These are phyloP conservation scores for Boletales sp. DNA, from an alignment of 768 basidiomycete genomes.

Conservation along the genomic window DNA sequence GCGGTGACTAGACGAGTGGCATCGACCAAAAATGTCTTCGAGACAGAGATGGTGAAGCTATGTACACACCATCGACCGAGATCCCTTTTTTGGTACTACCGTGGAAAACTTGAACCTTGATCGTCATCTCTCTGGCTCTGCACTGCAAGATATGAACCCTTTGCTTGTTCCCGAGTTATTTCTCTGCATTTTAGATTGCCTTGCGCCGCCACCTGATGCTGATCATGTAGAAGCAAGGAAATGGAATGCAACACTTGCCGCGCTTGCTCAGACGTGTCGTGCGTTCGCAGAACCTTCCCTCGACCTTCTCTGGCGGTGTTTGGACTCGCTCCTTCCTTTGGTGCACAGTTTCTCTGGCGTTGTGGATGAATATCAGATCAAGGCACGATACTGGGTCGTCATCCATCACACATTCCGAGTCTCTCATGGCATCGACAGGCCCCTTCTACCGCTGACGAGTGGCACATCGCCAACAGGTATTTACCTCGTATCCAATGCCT, in stretches of 20 bases:
- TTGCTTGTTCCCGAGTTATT: background rate
- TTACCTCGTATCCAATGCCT: background rate
- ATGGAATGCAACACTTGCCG: background rate
- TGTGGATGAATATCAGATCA: background rate
- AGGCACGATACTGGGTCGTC: background rate
- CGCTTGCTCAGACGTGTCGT: conserved; percentile 1
- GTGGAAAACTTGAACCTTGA: no score
- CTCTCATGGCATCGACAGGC: background rate
- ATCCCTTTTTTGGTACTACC: no score
- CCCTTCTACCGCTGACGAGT: background rate
- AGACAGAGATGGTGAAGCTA: no score
- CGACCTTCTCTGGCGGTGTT: conserved; percentile 1
- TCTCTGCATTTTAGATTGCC: background rate
- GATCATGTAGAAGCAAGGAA: no score
- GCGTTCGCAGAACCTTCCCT: conserved; percentile 3
- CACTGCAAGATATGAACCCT: background rate
- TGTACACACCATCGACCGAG: no score
- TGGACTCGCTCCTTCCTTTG: conserved; percentile 5
- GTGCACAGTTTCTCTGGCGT: background rate
- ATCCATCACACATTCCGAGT: background rate
- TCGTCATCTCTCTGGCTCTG: no score
- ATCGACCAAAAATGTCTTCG: no score
- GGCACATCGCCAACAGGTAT: background rate
- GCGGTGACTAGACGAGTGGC: no score
- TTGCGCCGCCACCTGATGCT: background rate